These are phyloP conservation scores for Paramyrothecium sp. DNA, from an alignment of 2,329 filamentous ascomycete species.

Conservation along the genomic window DNA sequence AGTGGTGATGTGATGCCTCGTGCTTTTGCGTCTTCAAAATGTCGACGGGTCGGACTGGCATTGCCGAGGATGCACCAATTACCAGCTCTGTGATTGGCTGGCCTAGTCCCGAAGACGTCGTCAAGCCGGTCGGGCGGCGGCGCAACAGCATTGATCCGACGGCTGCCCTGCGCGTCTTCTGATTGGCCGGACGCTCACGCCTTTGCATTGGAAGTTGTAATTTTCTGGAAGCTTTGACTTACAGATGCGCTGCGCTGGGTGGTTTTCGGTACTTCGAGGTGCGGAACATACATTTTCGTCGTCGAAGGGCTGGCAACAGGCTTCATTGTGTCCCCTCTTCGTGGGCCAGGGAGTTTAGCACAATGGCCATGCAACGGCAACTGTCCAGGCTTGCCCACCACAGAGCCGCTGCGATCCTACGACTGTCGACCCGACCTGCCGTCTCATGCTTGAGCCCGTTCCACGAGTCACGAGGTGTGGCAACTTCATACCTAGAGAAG, in stretches of 20 bases:
- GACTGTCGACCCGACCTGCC: background rate
- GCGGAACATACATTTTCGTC: no score
- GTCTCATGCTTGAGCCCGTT: background rate
- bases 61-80: slow-evolving; percentile 54
- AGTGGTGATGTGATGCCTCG: slow-evolving; percentile 11
- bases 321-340: background rate
- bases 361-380: background rate
- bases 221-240: slow-evolving; percentile 14
- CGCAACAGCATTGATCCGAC: slow-evolving; percentile 26
- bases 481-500: slow-evolving; percentile 43
- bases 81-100: slow-evolving; percentile 42
- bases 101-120: slow-evolving; percentile 20
- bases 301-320: background rate
- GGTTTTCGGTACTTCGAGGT: no score
- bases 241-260: background rate
- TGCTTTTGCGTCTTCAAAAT: background rate
- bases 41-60: slow-evolving; percentile 22
- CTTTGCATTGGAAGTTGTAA: slow-evolving; percentile 21
- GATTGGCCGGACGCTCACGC: slow-evolving; percentile 23
- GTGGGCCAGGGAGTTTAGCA: background rate
- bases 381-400: slow-evolving; percentile 20
- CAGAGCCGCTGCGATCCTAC: slow-evolving; percentile 5
- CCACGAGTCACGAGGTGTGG: slow-evolving; percentile 31
- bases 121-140: slow-evolving; percentile 18
- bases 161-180: slow-evolving; percentile 2